A percentile compares a stretch with the other conserved stretches of the same genome.
phyloP scores from a whole-genome alignment of 2,329 filamentous ascomycete genomes.

The Fusarium ambrosium region DNA sequence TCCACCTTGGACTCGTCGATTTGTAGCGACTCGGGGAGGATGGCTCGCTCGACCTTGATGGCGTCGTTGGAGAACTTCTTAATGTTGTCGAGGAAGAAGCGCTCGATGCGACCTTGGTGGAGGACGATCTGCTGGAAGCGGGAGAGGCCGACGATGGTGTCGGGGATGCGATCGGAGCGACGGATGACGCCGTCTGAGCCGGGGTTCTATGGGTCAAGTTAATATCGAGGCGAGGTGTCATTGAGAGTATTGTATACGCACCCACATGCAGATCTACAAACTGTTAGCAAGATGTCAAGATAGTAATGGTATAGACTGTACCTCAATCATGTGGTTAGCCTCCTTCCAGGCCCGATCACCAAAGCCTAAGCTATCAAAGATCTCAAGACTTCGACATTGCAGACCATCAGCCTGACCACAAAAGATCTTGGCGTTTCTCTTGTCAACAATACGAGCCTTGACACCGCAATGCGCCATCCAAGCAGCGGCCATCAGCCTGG shows the following conservation, averaged over 20 bases:
- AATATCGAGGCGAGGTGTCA: neutral
- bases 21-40: constrained; percentile 68
- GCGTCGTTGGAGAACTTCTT: constrained; percentile 46
- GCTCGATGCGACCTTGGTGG: constrained; percentile 79
- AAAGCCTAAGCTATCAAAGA: constrained; percentile 80
- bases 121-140: constrained; percentile 76
- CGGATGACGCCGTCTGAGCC: constrained; percentile 68
- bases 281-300: constrained; percentile 13
- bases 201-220: constrained; percentile 64
- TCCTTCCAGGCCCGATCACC: constrained; percentile 75
- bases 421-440: constrained; percentile 26
- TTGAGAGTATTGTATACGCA: neutral
- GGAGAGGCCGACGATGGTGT: constrained; percentile 71
- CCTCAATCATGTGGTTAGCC: constrained; percentile 76
- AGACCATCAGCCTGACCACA: constrained; percentile 32
- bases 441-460: constrained; percentile 31
- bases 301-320: neutral
- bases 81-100: constrained; percentile 74
- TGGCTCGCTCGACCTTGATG: constrained; percentile 70
- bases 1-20: constrained; percentile 66
- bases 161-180: constrained; percentile 70
- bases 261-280: constrained; percentile 3
- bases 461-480: constrained; percentile 31
- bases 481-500: constrained; percentile 21
- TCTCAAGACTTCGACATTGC: constrained; percentile 64